These are phyloP conservation scores for Mycena venus DNA, from an alignment of 768 basidiomycete species.

Conservation along the genomic window DNA sequence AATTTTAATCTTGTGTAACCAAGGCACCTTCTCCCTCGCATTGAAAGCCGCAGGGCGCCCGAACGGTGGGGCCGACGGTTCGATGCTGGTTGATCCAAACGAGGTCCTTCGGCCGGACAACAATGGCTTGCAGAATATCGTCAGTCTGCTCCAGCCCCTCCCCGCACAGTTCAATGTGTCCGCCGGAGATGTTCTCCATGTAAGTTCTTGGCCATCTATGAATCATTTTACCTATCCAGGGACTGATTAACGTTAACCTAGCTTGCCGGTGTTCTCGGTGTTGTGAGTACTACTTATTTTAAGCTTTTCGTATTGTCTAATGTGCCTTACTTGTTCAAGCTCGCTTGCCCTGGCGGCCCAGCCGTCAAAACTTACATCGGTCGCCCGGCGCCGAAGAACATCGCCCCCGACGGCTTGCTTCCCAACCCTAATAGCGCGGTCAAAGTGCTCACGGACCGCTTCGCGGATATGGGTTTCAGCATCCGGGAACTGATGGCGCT, in stretches of 20 bases:
- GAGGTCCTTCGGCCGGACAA: no score
- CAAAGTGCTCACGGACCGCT: not conserved
- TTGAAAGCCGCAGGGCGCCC: slow-evolving; percentile 6
- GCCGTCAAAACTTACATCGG: not conserved
- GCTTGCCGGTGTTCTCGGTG: slow-evolving; percentile 13
- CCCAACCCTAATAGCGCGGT: not conserved
- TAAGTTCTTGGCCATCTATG: not conserved
- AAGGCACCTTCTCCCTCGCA: slow-evolving; percentile 18
- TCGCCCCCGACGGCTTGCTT: not conserved
- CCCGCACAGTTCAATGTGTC: not conserved
- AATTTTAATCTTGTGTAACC: not conserved
- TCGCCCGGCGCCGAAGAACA: not conserved
- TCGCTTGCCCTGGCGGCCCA: not conserved
- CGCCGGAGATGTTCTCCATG: slow-evolving; percentile 3
- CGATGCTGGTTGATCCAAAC: no score
- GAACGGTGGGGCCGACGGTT: slow-evolving; percentile 21
- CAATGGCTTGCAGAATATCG: no score
- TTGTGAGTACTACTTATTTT: not conserved
- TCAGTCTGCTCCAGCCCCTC: not conserved
- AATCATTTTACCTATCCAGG: not conserved
- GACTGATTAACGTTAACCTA: not conserved
- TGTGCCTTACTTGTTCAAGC: not conserved
- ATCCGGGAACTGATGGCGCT: slow-evolving; percentile 6
- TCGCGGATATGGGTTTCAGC: slow-evolving; percentile 14
- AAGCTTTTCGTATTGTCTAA: no score